Evolutionary conservation across 495 filamentous ascomycete species (phyloP).

Genomic region (Lasiosphaeria miniovina): DNA sequence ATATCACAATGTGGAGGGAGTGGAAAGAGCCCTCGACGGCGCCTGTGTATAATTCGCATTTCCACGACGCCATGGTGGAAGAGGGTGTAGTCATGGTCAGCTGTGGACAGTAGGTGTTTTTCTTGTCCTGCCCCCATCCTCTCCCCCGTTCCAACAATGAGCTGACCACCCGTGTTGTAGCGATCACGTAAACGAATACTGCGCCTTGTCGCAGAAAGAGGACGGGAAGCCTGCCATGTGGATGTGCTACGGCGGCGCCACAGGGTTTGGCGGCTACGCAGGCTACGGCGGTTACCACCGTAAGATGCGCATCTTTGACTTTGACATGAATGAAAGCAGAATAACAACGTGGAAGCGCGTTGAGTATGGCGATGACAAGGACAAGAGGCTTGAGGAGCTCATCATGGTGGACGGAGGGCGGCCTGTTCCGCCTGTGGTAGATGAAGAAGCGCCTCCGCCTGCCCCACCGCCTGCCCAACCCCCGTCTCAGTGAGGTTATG

Average conservation of each 20-base stretch:
- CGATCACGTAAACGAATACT: constrained; percentile 97
- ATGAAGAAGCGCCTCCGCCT: background rate
- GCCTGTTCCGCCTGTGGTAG: constrained; percentile 44
- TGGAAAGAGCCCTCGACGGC: constrained; percentile 80
- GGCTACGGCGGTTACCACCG: constrained; percentile 83
- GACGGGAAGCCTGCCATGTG: constrained; percentile 70
- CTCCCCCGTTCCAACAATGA: background rate
- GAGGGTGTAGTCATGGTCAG: constrained; percentile 82
- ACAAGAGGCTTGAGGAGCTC: constrained; percentile 73
- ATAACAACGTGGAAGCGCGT: constrained; percentile 91
- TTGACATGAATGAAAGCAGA: constrained; percentile 82
- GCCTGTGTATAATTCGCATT: constrained; percentile 81
- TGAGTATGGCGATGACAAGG: constrained; percentile 71
- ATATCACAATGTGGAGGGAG: constrained; percentile 53
- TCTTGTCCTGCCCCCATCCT: background rate
- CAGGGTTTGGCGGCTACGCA: constrained; percentile 90
- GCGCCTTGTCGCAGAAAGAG: constrained; percentile 60
- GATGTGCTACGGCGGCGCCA: constrained; percentile 96
- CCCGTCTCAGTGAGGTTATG: no score
- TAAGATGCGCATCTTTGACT: constrained; percentile 82
- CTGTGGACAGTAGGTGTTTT: constrained; percentile 74
- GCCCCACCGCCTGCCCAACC: no score
- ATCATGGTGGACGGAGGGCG: constrained; percentile 81
- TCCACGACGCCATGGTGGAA: constrained; percentile 80
- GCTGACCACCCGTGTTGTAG: constrained; percentile 31